Evolutionary conservation across 148 eudicot genomes (phyloP), one percentile per base, ranked within the genome.

Genomic region (Diospyros kaki): DNA sequence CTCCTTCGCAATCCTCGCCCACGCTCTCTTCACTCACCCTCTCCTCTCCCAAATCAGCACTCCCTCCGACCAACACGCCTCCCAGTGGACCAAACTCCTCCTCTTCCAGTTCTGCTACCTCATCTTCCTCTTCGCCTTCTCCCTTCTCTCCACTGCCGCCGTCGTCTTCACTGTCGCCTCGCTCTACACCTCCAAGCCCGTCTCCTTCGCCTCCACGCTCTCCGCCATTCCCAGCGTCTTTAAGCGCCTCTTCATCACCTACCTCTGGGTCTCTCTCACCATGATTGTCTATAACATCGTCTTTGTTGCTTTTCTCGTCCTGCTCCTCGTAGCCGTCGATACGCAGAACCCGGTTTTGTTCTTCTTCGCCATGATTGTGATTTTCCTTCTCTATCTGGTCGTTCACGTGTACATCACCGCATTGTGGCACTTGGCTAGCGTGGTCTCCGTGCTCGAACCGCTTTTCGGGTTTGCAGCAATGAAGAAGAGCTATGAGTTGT

Each of bases 141-240:
- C 96, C 1, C 94, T 94, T 55, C 85, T 94, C 54, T 90, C 97
- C 68, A 94, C 98, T 6, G 96, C 98, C 7, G 96, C 97, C 12
- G 93, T 90, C 7, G 97, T 94, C 53, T 94, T 94, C 87, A 89
- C 97, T 62, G 98, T 92, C 39, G 98, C 98, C n/a, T 90, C 96
- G 2, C 74, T 94, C 7, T 94, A 90, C 79, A 85, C 98, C 41
- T 71, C 84, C 12, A 94, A 94, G 67, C 94, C 96, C 4, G 97
- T 90, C 9, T 86, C 93, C 2, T 94, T 87, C 73, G 74, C 87
- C 1, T 67, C 86, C 75, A 90, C 97, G 17, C 14, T 90, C 11
- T 62, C 89, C 7, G 97, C 98, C 6, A 84, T 94, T 17, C 97
- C 98, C 1, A 71, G 82, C 4, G 93, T 94, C 3, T 88, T 94